phyloP scores from a whole-genome alignment of 2,329 filamentous ascomycete species.

The Sarocladium strictum region DNA sequence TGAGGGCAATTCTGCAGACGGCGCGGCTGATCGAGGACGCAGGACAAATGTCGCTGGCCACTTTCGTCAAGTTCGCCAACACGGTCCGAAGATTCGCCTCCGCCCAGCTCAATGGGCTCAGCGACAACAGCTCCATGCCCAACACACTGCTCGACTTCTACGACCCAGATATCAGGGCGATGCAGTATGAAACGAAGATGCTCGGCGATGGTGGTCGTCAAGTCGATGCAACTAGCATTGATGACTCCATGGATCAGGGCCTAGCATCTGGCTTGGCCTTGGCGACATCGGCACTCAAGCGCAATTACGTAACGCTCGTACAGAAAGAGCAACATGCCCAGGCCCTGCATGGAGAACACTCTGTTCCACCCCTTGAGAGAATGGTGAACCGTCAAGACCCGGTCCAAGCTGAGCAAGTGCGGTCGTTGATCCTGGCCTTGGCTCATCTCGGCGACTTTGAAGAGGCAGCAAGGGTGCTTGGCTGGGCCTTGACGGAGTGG shows the following conservation, averaged over 20 bases:
- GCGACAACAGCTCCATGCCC: background rate
- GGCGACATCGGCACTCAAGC: constrained; percentile 16
- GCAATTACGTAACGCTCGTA: constrained; percentile 14
- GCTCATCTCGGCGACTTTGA: constrained; percentile 54
- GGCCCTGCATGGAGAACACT: constrained; percentile 13
- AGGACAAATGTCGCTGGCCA: background rate
- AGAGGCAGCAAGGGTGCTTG: constrained; percentile 49
- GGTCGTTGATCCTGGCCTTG: constrained; percentile 58
- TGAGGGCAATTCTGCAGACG: background rate
- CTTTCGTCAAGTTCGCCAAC: background rate
- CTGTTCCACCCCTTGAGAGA: constrained; percentile 25
- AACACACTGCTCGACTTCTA: background rate
- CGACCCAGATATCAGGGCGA: background rate
- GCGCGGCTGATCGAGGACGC: background rate
- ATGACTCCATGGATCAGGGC: background rate
- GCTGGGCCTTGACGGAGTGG: constrained; percentile 53
- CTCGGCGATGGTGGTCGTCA: too few species aligned
- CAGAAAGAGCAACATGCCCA: constrained; percentile 18
- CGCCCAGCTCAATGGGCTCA: background rate
- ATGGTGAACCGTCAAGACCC: constrained; percentile 27
- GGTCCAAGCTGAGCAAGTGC: constrained; percentile 32
- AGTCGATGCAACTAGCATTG: background rate
- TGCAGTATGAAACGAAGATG: background rate
- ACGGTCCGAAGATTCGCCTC: background rate
- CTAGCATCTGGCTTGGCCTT: background rate